phyloP scores from a whole-genome alignment of 2,329 filamentous ascomycete genomes.

The Diplodia mutila region DNA sequence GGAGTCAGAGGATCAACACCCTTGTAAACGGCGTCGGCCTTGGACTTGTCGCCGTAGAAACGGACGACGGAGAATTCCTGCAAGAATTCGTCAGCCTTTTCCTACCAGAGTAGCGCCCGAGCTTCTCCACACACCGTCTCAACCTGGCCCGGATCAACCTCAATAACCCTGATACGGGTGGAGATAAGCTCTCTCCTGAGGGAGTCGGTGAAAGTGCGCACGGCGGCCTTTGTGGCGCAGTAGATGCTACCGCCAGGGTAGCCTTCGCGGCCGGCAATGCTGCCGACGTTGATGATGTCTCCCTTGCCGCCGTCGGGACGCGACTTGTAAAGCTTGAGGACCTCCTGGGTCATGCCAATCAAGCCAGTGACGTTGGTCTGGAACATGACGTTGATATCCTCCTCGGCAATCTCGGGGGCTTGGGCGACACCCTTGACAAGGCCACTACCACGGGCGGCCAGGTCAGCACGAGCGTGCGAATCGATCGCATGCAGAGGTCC shows the following conservation, averaged over 20 bases:
- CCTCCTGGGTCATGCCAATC: conserved; percentile 94
- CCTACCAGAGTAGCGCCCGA: neutral
- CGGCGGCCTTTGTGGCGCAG: conserved; percentile 89
- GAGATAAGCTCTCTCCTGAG: conserved; percentile 82
- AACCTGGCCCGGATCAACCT: conserved; percentile 89
- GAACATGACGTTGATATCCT: conserved; percentile 88
- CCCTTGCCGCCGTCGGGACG: conserved; percentile 71
- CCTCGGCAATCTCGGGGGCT: conserved; percentile 78
- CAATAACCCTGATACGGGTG: conserved; percentile 79
- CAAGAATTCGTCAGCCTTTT: neutral
- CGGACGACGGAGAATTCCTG: conserved; percentile 83
- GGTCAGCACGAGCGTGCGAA: neutral
- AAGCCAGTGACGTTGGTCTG: conserved; percentile 91
- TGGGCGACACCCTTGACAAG: conserved; percentile 86
- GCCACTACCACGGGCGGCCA: conserved; percentile 59
- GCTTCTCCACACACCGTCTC: conserved; percentile 61
- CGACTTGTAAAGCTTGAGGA: conserved; percentile 80
- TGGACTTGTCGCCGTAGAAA: conserved; percentile 84
- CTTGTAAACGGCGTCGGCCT: conserved; percentile 89
- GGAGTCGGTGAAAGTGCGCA: conserved; percentile 81
- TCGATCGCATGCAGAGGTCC: neutral
- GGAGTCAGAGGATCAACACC: conserved; percentile 77
- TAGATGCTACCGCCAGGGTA: conserved; percentile 89
- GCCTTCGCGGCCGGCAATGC: conserved; percentile 85
- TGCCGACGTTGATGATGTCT: conserved; percentile 95